phyloP scores from a whole-genome alignment of 257 asterid species.

The Nicotiana obtusifolia region DNA sequence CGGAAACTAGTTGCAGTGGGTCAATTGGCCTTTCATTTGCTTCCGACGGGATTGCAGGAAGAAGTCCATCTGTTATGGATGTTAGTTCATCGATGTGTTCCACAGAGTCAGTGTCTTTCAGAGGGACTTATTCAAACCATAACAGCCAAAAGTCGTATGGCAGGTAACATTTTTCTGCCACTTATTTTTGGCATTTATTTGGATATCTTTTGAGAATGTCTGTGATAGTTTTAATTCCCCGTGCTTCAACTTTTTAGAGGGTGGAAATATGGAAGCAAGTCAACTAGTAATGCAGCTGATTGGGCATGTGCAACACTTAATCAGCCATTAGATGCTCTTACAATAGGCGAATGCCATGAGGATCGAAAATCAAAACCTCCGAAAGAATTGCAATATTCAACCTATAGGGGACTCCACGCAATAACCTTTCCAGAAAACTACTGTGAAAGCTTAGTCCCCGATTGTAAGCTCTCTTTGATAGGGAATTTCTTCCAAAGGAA shows the following conservation, averaged over 20 bases:
- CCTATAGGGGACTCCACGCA: neutral
- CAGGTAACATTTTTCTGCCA: neutral
- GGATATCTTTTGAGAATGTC: neutral
- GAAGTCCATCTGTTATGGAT: slow-evolving; percentile 45
- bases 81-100: slow-evolving; percentile 88
- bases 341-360: neutral
- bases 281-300: slow-evolving; percentile 29
- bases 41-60: slow-evolving; percentile 49
- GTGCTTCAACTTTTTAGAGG: slow-evolving; percentile 29
- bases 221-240: neutral
- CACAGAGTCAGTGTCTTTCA: slow-evolving; percentile 65
- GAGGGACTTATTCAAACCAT: slow-evolving; percentile 25
- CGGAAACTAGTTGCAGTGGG: slow-evolving; percentile 40
- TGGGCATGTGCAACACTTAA: slow-evolving; percentile 38
- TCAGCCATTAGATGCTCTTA: slow-evolving; percentile 32
- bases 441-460: neutral
- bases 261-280: slow-evolving; percentile 45
- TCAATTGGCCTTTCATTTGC: slow-evolving; percentile 38
- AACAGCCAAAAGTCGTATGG: slow-evolving; percentile 43
- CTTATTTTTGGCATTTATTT: neutral
- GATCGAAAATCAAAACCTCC: neutral
- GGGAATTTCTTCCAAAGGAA: neutral
- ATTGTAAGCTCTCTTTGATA: neutral
- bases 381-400: neutral
- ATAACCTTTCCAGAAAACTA: neutral